Evolutionary conservation across 768 basidiomycete genomes (phyloP), one percentile per base, ranked within the genome.

Genomic region (Tylopilus subfusipes): DNA sequence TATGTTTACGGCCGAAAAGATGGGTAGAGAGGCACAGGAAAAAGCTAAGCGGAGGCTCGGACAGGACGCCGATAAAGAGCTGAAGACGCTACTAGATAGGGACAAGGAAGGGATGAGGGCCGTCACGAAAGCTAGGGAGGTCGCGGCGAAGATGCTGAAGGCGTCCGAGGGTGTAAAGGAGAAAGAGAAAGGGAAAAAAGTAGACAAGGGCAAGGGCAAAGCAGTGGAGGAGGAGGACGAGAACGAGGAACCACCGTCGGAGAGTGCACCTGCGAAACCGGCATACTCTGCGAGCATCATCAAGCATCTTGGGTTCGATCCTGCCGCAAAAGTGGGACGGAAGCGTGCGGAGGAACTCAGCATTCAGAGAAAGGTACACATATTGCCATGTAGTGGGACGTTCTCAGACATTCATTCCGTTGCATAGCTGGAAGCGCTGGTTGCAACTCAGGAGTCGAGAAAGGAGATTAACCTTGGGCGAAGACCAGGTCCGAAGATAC

Each of bases 1-100:
- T 19, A 61, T 88, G 60, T 85, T 81, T 57, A 65, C 84, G 4
- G 66, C 77, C 1, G 94, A 96, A 70, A 83, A 75, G 53, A 75
- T 94, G 36, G 93, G 93, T 1, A 77, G 93, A 18, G 87, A 87
- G 50, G 86, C 86, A 2, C 89, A 93, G 62, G 88, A 87, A 19
- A 87, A 79, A 63, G 83, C 87, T 6, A 83, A 83, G 58, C 80
- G 92, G 42, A 79, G 78, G 64, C 57, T 81, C 13, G 78, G 77
- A 18, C 77, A 78, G 53, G 81, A 86, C 45, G 76, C 81, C 2
- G 93, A 94, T 52, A 73, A 70, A 38, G 75, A 78, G 21, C 68
- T 95, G 61, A 78, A 84, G 68, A 67, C 69, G 36, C 68, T 93
- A 38, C 65, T 92, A 56, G 75, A 80, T 58, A 73, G 81, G 44